Conservation (phyloP, 768 basidiomycete genomes). For the Boletus vermiculosoides region DNA sequence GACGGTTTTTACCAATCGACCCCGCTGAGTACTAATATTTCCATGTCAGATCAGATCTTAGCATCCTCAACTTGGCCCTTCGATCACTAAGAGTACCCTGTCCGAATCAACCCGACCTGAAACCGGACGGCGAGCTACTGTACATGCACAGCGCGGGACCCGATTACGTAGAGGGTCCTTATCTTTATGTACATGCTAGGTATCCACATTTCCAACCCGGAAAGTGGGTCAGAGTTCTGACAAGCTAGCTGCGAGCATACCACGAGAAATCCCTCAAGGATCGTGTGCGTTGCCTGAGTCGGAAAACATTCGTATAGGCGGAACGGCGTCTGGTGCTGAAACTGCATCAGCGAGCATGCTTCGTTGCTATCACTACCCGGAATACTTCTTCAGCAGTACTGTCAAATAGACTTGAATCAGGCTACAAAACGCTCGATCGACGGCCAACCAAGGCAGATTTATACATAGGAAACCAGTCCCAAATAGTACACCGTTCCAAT, state of each 20-base stretch:
- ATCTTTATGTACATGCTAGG: conserved; percentile 8
- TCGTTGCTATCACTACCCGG: background rate
- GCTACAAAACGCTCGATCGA: background rate
- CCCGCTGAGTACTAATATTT: conserved; percentile 13
- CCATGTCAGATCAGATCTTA: conserved; percentile 14
- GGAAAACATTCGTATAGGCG: background rate
- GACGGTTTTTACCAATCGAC: background rate
- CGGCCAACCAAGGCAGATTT: background rate
- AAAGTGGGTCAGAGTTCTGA: no score
- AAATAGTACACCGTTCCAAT: background rate
- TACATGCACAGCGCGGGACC: background rate
- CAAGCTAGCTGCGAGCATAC: no score
- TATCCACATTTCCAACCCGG: no score
- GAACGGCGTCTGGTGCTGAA: background rate
- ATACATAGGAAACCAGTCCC: background rate
- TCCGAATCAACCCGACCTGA: conserved; percentile 3
- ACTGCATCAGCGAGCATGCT: no score
- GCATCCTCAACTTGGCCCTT: background rate
- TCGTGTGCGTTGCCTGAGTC: background rate
- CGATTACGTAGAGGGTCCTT: background rate
- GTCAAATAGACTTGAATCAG: background rate
- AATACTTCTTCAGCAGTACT: background rate
- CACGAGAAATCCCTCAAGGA: background rate
- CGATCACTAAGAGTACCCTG: background rate
- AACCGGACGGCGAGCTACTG: no score